These are phyloP conservation scores for Zygotorulaspora chibaensis DNA, from an alignment of 805 yeast species.

Conservation along the genomic window DNA sequence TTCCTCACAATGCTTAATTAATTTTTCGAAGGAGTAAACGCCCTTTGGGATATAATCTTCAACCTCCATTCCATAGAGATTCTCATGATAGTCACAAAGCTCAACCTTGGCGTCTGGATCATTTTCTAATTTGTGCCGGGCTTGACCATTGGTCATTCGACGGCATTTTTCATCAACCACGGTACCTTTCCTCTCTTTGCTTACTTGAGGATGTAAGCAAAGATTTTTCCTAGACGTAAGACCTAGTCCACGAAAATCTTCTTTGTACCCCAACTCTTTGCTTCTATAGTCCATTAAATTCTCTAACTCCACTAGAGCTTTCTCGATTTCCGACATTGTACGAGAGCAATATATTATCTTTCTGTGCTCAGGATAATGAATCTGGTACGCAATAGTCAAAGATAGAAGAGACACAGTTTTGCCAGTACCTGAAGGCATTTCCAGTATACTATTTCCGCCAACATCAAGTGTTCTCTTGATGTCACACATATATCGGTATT, in stretches of 20 bases:
- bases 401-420: slow-evolving; percentile 91
- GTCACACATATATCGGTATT: slow-evolving; percentile 96
- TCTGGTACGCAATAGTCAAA: slow-evolving; percentile 90
- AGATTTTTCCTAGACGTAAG: slow-evolving; percentile 90
- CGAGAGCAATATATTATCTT: slow-evolving; percentile 97
- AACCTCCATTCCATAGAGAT: slow-evolving; percentile 79
- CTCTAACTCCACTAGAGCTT: slow-evolving; percentile 87
- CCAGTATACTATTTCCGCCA: slow-evolving; percentile 93
- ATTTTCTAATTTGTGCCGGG: slow-evolving; percentile 59
- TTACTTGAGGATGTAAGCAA: slow-evolving; percentile 84
- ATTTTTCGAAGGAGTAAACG: slow-evolving; percentile 86
- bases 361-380: slow-evolving; percentile 85
- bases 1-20: slow-evolving; percentile 70
- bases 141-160: slow-evolving; percentile 86
- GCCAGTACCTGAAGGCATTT: slow-evolving; percentile 99
- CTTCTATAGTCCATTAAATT: slow-evolving; percentile 83
- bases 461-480: slow-evolving; percentile 89
- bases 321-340: slow-evolving; percentile 98
- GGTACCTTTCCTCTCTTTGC: slow-evolving; percentile 83
- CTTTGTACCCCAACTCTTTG: slow-evolving; percentile 76
- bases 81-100: slow-evolving; percentile 88
- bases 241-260: slow-evolving; percentile 92
- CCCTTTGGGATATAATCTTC: slow-evolving; percentile 88
- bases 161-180: slow-evolving; percentile 96
- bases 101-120: slow-evolving; percentile 53